These are phyloP conservation scores for Euphrasia confusa DNA, from an alignment of 257 asterid genomes.

Conservation along the genomic window DNA sequence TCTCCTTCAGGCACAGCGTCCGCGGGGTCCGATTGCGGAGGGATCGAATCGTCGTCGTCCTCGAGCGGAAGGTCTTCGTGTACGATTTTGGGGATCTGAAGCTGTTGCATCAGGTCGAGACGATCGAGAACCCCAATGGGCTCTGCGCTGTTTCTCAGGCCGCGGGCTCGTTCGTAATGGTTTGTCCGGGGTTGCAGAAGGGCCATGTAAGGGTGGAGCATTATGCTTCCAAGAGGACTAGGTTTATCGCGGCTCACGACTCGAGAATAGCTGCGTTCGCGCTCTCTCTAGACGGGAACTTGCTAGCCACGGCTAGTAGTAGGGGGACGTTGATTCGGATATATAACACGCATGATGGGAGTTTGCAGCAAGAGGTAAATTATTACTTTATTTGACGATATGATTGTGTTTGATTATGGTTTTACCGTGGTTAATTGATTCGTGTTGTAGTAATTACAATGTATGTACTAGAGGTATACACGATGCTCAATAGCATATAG, in stretches of 20 bases:
- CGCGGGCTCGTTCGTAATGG: slow-evolving; percentile 53
- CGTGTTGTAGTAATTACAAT: no score
- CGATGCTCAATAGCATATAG: no score
- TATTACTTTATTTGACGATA: not conserved
- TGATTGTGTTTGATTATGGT: no score
- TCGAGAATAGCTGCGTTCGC: slow-evolving; percentile 48
- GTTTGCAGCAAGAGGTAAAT: slow-evolving; percentile 40
- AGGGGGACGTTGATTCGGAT: slow-evolving; percentile 62
- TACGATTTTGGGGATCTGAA: slow-evolving; percentile 61
- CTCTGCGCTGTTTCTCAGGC: slow-evolving; percentile 71
- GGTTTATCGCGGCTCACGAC: slow-evolving; percentile 4
- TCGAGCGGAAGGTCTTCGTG: slow-evolving; percentile 68
- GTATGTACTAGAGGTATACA: no score
- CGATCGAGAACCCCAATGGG: slow-evolving; percentile 58
- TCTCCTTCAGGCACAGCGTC: slow-evolving; percentile 1
- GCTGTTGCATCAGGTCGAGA: slow-evolving; percentile 76
- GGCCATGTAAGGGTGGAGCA: slow-evolving; percentile 78
- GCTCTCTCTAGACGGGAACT: slow-evolving; percentile 52
- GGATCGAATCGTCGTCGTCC: slow-evolving; percentile 61
- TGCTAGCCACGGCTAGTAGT: slow-evolving; percentile 63
- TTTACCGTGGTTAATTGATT: no score
- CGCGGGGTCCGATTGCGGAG: slow-evolving; percentile 64
- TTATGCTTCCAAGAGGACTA: slow-evolving; percentile 30
- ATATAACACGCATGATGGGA: slow-evolving; percentile 55
- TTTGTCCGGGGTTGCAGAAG: slow-evolving; percentile 60